A percentile compares a stretch with the other conserved stretches of the same genome.
Evolutionary conservation across 169 alveolate genomes (phyloP).

Genomic region (Cyclospora cayetanensis): DNA sequence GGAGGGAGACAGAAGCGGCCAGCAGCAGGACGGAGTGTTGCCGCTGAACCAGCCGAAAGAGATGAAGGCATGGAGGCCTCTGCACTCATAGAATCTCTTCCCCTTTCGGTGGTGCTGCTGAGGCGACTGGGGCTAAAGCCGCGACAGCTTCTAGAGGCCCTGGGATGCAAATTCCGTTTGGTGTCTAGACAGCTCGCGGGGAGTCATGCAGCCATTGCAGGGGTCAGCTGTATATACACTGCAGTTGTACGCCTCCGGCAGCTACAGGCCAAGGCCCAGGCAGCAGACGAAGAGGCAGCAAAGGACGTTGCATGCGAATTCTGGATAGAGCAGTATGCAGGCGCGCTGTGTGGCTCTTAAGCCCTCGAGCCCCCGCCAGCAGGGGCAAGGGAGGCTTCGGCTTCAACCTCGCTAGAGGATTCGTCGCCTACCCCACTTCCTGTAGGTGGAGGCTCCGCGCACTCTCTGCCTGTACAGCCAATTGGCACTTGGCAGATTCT

Average conservation of each 20-base stretch:
- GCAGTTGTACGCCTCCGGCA: slow-evolving; percentile 63
- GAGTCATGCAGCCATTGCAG: slow-evolving; percentile 43
- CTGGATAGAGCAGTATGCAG: slow-evolving; percentile 44
- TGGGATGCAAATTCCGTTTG: neutral
- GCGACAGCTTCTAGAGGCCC: slow-evolving; percentile 27
- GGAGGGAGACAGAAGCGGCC: neutral
- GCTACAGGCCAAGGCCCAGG: slow-evolving; percentile 62
- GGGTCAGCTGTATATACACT: slow-evolving; percentile 24
- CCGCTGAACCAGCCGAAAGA: neutral
- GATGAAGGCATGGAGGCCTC: neutral
- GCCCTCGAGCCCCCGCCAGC: no score
- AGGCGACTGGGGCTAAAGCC: slow-evolving; percentile 39
- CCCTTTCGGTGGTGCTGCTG: slow-evolving; percentile 17
- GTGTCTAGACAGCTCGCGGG: slow-evolving; percentile 27
- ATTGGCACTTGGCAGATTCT: no score
- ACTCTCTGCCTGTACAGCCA: no score
- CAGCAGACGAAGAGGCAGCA: slow-evolving; percentile 56
- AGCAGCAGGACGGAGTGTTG: neutral
- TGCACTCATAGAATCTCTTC: slow-evolving; percentile 12
- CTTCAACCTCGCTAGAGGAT: no score
- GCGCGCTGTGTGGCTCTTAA: neutral
- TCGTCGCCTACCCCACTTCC: no score
- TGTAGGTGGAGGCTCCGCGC: no score
- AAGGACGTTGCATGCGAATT: slow-evolving; percentile 65
- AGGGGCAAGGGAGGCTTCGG: no score